Evolutionary conservation across 495 filamentous ascomycete genomes (phyloP), one percentile per base, ranked within the genome.

Genomic region (Tuber calosporum): DNA sequence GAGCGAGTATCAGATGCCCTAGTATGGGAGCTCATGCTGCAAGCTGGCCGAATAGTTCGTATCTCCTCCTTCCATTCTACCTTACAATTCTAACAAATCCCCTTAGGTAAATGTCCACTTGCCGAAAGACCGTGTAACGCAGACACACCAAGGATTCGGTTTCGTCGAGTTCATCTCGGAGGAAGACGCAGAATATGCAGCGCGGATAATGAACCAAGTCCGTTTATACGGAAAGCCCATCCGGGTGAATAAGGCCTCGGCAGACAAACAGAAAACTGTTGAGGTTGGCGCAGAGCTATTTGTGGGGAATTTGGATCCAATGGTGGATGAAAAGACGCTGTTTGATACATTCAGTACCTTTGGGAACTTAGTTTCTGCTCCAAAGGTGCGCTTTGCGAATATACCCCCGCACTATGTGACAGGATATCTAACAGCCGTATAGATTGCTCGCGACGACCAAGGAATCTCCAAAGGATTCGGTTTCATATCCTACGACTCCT

Each of bases 121-220:
- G 69, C 95, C 95, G 26, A 97, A 97, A 85, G 95, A 99, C 82
- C 91, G 95, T 81, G 95, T 99, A 68, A 97, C 94, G 36, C 93
- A 97, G 78, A 90, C 89, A 26, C 95, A 99, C 83, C 95, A 98
- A 85, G 96, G 96, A 71, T 99, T 96, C 87, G 95, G 95, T 73
- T 99, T 99, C 82, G 94, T 99, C 81, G 95, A 98, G 82, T 98
- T 97, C 82, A 94, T 92, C 79, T 93, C 90, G 74, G 94, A 97
- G 80, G 92, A 94, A 79, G 94, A 97, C 83, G 95, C 95, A 72
- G 95, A 98, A 81, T 99, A 99, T 84, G 95, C 95, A 15, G 91
- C 93, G 70, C 90, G 94, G 79, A 92, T 97, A 71, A 96, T 98
- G 91, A 99, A 99, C 82, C 91, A 94, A 74, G 91, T 98, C 72